Conservation (phyloP, 2,329 filamentous ascomycete genomes). For the Eurotiales sp. region DNA sequence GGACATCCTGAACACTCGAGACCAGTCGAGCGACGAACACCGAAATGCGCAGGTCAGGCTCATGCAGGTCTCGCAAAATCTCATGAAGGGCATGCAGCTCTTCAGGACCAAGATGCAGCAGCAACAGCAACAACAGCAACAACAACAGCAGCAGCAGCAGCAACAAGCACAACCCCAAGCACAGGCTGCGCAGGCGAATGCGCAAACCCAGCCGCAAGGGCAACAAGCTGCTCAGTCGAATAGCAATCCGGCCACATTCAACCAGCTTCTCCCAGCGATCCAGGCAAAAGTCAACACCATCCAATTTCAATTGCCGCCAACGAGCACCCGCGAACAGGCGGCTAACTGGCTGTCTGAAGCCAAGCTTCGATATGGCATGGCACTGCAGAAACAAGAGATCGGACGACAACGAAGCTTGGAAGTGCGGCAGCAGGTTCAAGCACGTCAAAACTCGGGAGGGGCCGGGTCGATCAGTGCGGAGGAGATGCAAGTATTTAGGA, state of each 20-base stretch:
- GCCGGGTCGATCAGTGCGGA: constrained; percentile 31
- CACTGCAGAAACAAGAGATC: constrained; percentile 47
- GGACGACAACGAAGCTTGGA: constrained; percentile 42
- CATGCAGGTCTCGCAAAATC: constrained; percentile 46
- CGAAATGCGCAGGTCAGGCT: constrained; percentile 50
- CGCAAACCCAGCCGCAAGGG: constrained; percentile 19
- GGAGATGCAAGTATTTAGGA: constrained; percentile 42
- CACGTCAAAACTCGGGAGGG: constrained; percentile 37
- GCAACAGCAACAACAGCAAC: constrained; percentile 27
- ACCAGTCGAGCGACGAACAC: constrained; percentile 48
- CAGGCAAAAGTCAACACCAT: constrained; percentile 44
- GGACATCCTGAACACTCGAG: constrained; percentile 48
- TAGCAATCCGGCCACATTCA: constrained; percentile 37
- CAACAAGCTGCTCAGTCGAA: constrained; percentile 27
- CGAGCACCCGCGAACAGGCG: constrained; percentile 40
- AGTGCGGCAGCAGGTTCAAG: constrained; percentile 35
- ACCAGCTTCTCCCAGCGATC: constrained; percentile 43
- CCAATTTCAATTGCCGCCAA: constrained; percentile 44
- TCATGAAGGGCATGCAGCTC: constrained; percentile 51
- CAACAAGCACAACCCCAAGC: constrained; percentile 25
- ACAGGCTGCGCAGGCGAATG: constrained; percentile 34
- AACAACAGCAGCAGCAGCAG: constrained; percentile 17
- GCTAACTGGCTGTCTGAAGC: constrained; percentile 47
- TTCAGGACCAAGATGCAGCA: constrained; percentile 41
- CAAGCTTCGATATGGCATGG: constrained; percentile 45